Evolutionary conservation across 2,329 filamentous ascomycete genomes (phyloP).

Genomic region (Colletotrichum lindemuthianum): DNA sequence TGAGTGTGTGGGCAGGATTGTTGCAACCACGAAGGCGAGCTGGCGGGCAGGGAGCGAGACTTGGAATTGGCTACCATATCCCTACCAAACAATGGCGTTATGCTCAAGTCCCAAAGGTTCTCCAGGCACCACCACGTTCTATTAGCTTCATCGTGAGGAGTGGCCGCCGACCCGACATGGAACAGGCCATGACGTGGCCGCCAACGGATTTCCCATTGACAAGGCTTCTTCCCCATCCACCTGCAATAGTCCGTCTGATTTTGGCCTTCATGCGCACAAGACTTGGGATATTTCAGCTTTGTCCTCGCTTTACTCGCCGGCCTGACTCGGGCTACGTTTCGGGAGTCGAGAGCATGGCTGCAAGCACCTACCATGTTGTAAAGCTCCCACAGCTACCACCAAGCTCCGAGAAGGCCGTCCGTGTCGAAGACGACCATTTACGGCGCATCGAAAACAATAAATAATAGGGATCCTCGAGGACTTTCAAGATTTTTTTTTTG

Average conservation of each 20-base stretch:
- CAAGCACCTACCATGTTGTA: conserved; percentile 36
- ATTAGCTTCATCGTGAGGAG: conserved; percentile 22
- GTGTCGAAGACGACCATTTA: conserved; percentile 9
- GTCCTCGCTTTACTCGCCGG: conserved; percentile 31
- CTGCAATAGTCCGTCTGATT: conserved; percentile 32
- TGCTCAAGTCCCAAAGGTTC: conserved; percentile 28
- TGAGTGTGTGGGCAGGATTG: conserved; percentile 3
- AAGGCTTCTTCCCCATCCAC: conserved; percentile 21
- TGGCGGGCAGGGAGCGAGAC: conserved; percentile 24
- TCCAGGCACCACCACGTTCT: conserved; percentile 21
- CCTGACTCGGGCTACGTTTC: conserved; percentile 33
- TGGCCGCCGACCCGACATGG: conserved; percentile 29
- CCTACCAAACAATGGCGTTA: conserved; percentile 27
- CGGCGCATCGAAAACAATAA: conserved; percentile 29
- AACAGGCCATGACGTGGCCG: conserved; percentile 32
- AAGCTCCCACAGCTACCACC: conserved; percentile 18
- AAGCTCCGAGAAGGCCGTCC: conserved; percentile 30
- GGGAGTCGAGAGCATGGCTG: conserved; percentile 31
- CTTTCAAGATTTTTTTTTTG: not conserved
- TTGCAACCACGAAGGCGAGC: conserved; percentile 4
- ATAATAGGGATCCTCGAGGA: conserved; percentile 28
- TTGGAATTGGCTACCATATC: conserved; percentile 28
- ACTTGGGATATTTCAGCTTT: conserved; percentile 35
- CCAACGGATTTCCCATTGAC: conserved; percentile 16
- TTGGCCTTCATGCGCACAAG: conserved; percentile 26